Percentiles rank a stretch among this genome's conserved stretches.
These are phyloP conservation scores for Russula griseocarnosa DNA, from an alignment of 768 basidiomycete genomes.

Conservation along the genomic window DNA sequence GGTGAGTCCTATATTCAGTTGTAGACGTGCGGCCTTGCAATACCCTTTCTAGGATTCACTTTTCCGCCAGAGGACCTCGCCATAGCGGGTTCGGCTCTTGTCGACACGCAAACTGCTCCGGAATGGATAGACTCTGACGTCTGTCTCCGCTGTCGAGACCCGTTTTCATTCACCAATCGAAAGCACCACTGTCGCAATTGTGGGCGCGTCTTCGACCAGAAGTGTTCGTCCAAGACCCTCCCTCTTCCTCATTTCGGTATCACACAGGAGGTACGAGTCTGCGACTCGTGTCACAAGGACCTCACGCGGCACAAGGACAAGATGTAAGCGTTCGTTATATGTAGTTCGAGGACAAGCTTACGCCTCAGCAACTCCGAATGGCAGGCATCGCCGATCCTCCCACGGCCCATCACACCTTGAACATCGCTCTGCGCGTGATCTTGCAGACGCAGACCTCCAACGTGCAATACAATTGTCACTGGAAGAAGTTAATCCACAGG, in stretches of 20 bases:
- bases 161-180: slow-evolving; percentile 92
- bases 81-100: slow-evolving; percentile 74
- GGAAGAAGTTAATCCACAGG: slow-evolving; percentile 57
- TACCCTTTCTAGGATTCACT: slow-evolving; percentile 54
- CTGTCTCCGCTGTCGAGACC: slow-evolving; percentile 85
- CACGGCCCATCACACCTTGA: slow-evolving; percentile 51
- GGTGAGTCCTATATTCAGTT: slow-evolving; percentile 43
- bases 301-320: slow-evolving; percentile 61
- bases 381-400: slow-evolving; percentile 51
- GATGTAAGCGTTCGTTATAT: slow-evolving; percentile 39
- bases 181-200: slow-evolving; percentile 99
- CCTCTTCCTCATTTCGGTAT: slow-evolving; percentile 93
- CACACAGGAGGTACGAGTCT: slow-evolving; percentile 86
- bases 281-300: slow-evolving; percentile 85
- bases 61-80: slow-evolving; percentile 80
- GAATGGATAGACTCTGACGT: slow-evolving; percentile 97
- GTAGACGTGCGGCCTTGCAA: neutral
- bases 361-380: slow-evolving; percentile 28
- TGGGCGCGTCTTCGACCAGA: slow-evolving; percentile 93
- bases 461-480: slow-evolving; percentile 90
- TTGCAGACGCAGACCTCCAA: slow-evolving; percentile 84
- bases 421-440: slow-evolving; percentile 54
- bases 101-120: slow-evolving; percentile 86
- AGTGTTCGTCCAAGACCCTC: slow-evolving; percentile 81
- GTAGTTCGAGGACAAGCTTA: slow-evolving; percentile 28